Conservation (phyloP, 768 basidiomycete species). For the Favolaschia claudopus region DNA sequence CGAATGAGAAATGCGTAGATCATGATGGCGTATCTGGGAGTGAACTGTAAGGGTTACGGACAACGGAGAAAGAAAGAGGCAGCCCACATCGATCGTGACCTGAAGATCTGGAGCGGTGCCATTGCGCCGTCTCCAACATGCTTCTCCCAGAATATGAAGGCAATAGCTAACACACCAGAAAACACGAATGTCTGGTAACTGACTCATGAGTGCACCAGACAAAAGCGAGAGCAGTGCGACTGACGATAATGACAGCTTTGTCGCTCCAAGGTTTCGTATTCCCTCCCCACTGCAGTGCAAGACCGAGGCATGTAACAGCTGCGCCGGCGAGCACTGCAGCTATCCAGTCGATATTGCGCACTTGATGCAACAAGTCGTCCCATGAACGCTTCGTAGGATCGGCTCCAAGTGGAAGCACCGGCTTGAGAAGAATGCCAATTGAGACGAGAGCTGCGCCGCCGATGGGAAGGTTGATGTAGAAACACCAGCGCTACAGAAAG, state of each 20-base stretch:
- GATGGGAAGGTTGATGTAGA: slow-evolving; percentile 27
- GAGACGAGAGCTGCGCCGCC: slow-evolving; percentile 23
- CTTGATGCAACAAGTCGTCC: slow-evolving; percentile 20
- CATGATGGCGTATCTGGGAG: slow-evolving; percentile 1
- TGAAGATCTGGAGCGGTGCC: slow-evolving; percentile 23
- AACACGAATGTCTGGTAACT: slow-evolving; percentile 16
- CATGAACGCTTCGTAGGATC: slow-evolving; percentile 16
- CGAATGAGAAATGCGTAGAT: slow-evolving; percentile 8
- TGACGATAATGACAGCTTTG: slow-evolving; percentile 23
- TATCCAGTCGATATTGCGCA: slow-evolving; percentile 42
- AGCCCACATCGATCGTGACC: slow-evolving; percentile 6
- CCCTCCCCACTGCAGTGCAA: slow-evolving; percentile 56
- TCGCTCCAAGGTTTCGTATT: slow-evolving; percentile 50
- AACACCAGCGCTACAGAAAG: slow-evolving; percentile 5
- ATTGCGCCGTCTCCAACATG: slow-evolving; percentile 23
- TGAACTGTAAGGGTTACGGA: neutral
- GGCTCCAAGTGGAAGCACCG: slow-evolving; percentile 19
- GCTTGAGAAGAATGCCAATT: slow-evolving; percentile 18
- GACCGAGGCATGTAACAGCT: slow-evolving; percentile 43
- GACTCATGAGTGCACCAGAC: neutral
- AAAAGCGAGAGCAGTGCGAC: neutral
- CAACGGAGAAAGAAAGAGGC: too few species aligned
- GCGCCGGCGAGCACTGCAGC: slow-evolving; percentile 44
- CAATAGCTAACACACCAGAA: slow-evolving; percentile 5
- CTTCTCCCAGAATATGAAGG: slow-evolving; percentile 23